A percentile compares a stretch with the other conserved stretches of the same genome.
Evolutionary conservation across 208 protist species (phyloP).

Genomic region (Balamuthia mandrillaris): DNA sequence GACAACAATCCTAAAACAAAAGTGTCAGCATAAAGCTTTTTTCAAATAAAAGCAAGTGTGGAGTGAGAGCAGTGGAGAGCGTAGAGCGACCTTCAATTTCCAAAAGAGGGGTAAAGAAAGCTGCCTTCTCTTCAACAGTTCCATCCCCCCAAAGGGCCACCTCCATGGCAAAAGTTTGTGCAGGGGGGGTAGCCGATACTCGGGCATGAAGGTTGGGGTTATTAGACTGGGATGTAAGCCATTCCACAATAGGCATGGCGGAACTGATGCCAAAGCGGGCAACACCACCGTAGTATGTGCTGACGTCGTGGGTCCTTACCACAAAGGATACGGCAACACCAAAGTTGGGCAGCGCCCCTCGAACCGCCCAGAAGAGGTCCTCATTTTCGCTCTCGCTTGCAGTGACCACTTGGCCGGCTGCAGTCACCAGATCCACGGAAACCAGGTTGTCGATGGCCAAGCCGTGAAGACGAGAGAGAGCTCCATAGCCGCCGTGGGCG

Average conservation of each 20-base stretch:
- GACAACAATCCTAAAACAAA: background rate
- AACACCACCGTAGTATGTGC: background rate
- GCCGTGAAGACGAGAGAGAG: background rate
- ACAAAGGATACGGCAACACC: conserved; percentile 18
- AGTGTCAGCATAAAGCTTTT: background rate
- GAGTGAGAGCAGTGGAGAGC: too few relatives aligned
- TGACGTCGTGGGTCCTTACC: background rate
- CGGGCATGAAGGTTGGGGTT: background rate
- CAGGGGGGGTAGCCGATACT: too few relatives aligned
- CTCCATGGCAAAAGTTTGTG: too few relatives aligned
- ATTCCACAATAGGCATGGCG: background rate
- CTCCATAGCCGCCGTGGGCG: conserved; percentile 21
- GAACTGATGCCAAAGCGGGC: background rate
- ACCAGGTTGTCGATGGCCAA: conserved; percentile 24
- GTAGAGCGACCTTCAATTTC: background rate
- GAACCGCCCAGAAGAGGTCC: conserved; percentile 35
- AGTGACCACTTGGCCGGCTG: background rate
- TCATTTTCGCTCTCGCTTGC: background rate
- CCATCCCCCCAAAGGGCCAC: background rate
- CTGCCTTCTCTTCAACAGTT: background rate
- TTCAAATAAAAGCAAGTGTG: too few relatives aligned
- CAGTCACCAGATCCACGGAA: background rate
- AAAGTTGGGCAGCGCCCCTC: conserved; percentile 38
- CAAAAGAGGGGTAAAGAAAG: background rate
- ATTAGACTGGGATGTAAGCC: background rate